Evolutionary conservation across 2,329 filamentous ascomycete species (phyloP), one percentile per base, ranked within the genome.

Genomic region (Karstenula rhodostoma): DNA sequence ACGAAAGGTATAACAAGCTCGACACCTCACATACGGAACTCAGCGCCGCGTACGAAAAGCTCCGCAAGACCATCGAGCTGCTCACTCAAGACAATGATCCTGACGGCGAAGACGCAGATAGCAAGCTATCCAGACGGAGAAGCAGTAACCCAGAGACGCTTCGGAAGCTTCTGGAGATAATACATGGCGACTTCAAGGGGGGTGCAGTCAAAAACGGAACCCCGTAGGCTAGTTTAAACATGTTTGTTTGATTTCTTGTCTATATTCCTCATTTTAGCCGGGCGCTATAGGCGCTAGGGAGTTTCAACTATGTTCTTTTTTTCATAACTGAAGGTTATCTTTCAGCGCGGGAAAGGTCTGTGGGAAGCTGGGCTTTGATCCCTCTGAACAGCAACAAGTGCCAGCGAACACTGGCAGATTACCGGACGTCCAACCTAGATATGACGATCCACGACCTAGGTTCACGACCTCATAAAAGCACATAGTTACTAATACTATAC

Each of bases 1-100:
- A 83, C 62, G 81, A 84, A 25, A 85, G 83, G 66, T 86, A 88
- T 72, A 83, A 83, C 60, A 80, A 81, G 35, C 82, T 89, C 56
- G 82, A 82, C 62, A 80, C 82, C 54, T 85, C 85, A 4, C 87
- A 88, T 69, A 75, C 67, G 0, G 76, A 79, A 54, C 75, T 80
- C 25, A 75, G 69, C 42, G 68, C 67, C 13, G 73, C 76, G 37
- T 79, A 79, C 61, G 76, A 79, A 19, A 79, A 79, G 67, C 72
- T 80, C 8, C 70, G 74, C n/a, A 77, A 73, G 63, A 78, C 74
- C 9, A 75, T 78, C 50, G 76, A 77, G 59, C 67, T 79, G 12
- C 69, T 78, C 22, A 77, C 72, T 4, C 67, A 74, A 50, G 72
- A 77, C 47, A 72, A 76, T 42, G 72, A 76, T 43, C 70, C 67